Percentiles rank a stretch among this genome's conserved stretches.
These are phyloP conservation scores for Rhexocercosporidium sp. DNA, from an alignment of 2,329 filamentous ascomycete genomes.

Conservation along the genomic window DNA sequence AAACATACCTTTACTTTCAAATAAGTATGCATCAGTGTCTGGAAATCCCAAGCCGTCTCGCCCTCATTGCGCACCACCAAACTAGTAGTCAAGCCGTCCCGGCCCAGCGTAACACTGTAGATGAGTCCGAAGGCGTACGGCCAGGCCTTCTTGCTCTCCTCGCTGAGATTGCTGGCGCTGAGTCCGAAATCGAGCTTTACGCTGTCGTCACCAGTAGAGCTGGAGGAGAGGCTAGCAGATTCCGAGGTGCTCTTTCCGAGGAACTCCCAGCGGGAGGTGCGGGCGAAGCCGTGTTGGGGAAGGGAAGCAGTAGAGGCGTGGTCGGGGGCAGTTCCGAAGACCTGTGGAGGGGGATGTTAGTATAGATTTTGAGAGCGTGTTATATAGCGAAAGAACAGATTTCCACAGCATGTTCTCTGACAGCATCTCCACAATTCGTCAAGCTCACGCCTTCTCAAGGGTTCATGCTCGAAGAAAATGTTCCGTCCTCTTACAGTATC, in stretches of 20 bases:
- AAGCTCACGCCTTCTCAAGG: background rate
- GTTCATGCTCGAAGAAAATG: background rate
- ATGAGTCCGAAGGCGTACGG: constrained; percentile 86
- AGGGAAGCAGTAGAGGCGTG: constrained; percentile 80
- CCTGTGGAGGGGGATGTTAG: constrained; percentile 52
- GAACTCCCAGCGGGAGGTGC: constrained; percentile 90
- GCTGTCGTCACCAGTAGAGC: constrained; percentile 60
- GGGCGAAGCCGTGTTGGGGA: constrained; percentile 93
- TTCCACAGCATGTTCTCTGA: background rate
- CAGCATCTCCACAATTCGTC: background rate
- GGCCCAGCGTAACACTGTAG: constrained; percentile 87
- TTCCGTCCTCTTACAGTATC: background rate
- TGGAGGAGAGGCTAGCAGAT: constrained; percentile 38
- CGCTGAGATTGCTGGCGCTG: constrained; percentile 71
- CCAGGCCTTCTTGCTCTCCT: constrained; percentile 75
- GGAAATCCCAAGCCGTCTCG: constrained; percentile 81
- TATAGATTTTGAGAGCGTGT: background rate
- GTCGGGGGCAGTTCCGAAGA: constrained; percentile 82
- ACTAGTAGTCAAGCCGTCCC: constrained; percentile 76
- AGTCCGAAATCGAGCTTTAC: constrained; percentile 97
- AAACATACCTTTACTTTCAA: constrained; percentile 74
- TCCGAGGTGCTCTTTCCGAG: constrained; percentile 84
- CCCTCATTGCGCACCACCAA: constrained; percentile 91
- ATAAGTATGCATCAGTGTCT: constrained; percentile 91
- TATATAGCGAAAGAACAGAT: background rate